These are phyloP conservation scores for Paulownia fortunei DNA, from an alignment of 257 asterid species.

Conservation along the genomic window DNA sequence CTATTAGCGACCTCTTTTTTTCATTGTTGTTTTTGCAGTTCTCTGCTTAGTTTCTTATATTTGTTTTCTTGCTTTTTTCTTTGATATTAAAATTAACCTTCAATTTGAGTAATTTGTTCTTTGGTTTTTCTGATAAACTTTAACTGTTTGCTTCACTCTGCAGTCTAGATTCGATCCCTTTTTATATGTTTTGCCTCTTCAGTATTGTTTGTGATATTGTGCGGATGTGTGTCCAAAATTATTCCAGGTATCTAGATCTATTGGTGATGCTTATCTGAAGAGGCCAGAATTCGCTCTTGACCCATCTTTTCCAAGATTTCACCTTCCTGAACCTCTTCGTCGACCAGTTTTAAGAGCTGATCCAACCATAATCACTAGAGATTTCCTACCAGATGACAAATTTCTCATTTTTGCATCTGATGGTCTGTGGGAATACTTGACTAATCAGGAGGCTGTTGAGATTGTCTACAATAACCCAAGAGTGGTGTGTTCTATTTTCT, in stretches of 20 bases:
- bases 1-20: not conserved
- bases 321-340: slow-evolving; percentile 53
- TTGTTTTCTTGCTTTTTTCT: not conserved
- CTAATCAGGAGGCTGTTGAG: slow-evolving; percentile 72
- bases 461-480: slow-evolving; percentile 68
- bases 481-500: slow-evolving; percentile 37
- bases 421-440: slow-evolving; percentile 80
- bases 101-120: not conserved
- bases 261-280: slow-evolving; percentile 86
- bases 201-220: not conserved
- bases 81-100: not conserved
- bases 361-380: slow-evolving; percentile 55
- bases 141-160: not conserved
- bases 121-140: not conserved
- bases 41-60: not conserved
- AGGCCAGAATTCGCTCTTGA: slow-evolving; percentile 61
- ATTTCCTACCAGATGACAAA: slow-evolving; percentile 50
- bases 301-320: slow-evolving; percentile 49
- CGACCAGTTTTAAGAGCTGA: slow-evolving; percentile 69
- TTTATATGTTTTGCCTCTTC: not conserved
- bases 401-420: slow-evolving; percentile 83
- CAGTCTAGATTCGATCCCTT: not conserved
- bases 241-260: slow-evolving; percentile 69
- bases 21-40: not conserved
- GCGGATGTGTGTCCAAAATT: not conserved